Conservation (phyloP, 1,284 basidiomycete species). For the Boletus holoroseus region DNA sequence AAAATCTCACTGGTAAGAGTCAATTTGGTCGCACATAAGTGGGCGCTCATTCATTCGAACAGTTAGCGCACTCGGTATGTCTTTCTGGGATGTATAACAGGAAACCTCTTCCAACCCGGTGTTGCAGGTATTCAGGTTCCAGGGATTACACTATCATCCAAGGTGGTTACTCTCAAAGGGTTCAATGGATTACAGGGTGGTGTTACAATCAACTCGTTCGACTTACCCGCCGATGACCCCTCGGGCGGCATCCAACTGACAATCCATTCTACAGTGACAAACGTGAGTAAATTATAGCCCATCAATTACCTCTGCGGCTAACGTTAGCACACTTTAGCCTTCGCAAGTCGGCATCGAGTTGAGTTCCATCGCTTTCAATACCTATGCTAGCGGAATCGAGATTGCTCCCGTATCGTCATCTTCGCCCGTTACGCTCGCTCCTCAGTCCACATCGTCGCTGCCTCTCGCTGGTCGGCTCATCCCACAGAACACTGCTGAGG, state of each 20-base stretch:
- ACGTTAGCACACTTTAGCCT: constrained; percentile 40
- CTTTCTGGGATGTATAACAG: not conserved
- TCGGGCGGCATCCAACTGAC: constrained; percentile 72
- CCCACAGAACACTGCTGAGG: constrained; percentile 51
- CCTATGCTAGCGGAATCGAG: constrained; percentile 48
- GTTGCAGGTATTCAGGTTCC: constrained; percentile 50
- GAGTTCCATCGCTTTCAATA: constrained; percentile 58
- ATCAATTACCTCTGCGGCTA: constrained; percentile 1
- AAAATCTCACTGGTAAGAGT: constrained; percentile 53
- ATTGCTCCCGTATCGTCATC: constrained; percentile 57
- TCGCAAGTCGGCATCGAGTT: constrained; percentile 74
- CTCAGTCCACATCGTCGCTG: constrained; percentile 50
- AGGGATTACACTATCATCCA: constrained; percentile 50
- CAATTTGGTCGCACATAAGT: not conserved
- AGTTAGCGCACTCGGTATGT: constrained; percentile 53
- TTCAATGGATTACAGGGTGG: constrained; percentile 65
- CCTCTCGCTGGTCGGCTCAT: constrained; percentile 62
- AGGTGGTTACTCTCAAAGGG: constrained; percentile 65
- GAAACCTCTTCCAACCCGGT: not conserved
- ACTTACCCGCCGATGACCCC: constrained; percentile 68
- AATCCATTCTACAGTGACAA: constrained; percentile 56
- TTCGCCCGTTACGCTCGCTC: constrained; percentile 50
- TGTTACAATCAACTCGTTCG: constrained; percentile 65
- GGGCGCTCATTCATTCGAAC: constrained; percentile 8
- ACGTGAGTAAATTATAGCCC: constrained; percentile 39